Evolutionary conservation across 2,329 filamentous ascomycete genomes (phyloP).

Genomic region (Sporothrix humicola): DNA sequence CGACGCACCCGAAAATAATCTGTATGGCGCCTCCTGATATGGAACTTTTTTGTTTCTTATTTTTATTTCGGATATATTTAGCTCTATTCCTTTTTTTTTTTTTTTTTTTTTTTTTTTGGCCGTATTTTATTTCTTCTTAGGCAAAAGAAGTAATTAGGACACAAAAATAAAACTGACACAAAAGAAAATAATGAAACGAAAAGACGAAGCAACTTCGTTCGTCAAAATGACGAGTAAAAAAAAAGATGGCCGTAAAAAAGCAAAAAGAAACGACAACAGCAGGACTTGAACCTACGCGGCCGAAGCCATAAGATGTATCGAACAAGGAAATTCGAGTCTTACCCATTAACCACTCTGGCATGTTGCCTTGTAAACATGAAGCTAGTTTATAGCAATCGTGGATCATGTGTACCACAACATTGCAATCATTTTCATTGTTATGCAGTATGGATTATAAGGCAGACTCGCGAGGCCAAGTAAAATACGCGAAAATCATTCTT

Average conservation of each 20-base stretch:
- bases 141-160: background rate
- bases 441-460: no score
- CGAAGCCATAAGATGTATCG: slow-evolving; percentile 25
- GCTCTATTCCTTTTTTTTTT: no score
- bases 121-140: no score
- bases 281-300: slow-evolving; percentile 27
- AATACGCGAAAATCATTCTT: background rate
- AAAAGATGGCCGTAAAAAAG: background rate
- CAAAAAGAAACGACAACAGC: slow-evolving; percentile 21
- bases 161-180: background rate
- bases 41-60: no score
- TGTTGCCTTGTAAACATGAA: background rate
- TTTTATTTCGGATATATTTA: no score
- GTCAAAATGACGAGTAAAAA: background rate
- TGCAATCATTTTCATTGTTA: no score
- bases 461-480: no score
- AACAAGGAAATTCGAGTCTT: slow-evolving; percentile 21
- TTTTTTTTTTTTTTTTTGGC: no score
- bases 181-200: background rate
- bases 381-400: no score
- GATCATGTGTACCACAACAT: no score
- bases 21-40: no score
- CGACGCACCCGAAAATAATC: no score
- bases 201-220: background rate
- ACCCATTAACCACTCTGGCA: slow-evolving; percentile 28